phyloP scores from a whole-genome alignment of 2,329 filamentous ascomycete species.

The Byssoonygena ceratinophila region DNA sequence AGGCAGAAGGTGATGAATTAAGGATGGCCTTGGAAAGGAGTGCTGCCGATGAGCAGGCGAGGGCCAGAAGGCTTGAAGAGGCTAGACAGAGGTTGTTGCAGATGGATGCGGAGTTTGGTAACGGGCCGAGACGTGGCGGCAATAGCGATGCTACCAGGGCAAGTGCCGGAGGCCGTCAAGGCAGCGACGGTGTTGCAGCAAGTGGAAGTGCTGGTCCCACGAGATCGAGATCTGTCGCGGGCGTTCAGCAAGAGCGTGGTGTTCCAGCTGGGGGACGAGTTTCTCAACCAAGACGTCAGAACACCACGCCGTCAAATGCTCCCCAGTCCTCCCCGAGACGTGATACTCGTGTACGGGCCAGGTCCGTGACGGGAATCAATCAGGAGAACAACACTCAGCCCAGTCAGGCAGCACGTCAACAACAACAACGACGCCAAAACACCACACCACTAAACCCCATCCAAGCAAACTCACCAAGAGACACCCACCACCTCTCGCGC shows the following conservation, averaged over 20 bases:
- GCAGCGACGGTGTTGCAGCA: neutral
- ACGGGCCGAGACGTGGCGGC: neutral
- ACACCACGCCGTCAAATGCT: neutral
- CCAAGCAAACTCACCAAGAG: neutral
- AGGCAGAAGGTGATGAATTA: constrained; percentile 6
- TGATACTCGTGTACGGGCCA: neutral
- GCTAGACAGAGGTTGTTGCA: constrained; percentile 9
- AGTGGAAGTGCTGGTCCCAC: neutral
- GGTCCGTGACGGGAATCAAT: neutral
- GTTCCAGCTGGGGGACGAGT: neutral
- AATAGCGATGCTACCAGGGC: neutral
- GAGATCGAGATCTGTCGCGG: neutral
- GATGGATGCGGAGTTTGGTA: constrained; percentile 14
- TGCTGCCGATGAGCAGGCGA: constrained; percentile 8
- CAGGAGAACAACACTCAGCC: neutral
- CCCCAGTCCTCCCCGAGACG: neutral
- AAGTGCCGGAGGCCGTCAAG: neutral
- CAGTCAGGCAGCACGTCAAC: neutral
- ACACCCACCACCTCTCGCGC: neutral
- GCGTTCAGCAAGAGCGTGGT: neutral
- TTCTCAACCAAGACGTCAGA: neutral
- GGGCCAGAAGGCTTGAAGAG: neutral
- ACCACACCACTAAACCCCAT: neutral
- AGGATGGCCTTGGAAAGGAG: constrained; percentile 12
- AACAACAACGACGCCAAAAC: neutral